phyloP scores from a whole-genome alignment of 352 stramenopile species.

The Globisporangium radiosum region DNA sequence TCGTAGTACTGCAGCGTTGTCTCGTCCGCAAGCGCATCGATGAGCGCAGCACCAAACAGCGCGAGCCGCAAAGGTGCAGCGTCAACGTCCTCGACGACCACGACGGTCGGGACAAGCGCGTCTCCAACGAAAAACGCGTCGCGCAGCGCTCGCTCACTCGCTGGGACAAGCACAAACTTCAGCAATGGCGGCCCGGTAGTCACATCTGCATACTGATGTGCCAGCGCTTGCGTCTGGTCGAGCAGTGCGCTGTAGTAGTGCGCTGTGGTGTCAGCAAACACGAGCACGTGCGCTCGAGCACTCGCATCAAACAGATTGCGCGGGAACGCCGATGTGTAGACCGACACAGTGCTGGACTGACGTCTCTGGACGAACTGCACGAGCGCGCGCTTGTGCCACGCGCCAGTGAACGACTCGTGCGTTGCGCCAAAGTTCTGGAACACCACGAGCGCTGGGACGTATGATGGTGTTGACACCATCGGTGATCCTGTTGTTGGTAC shows the following conservation, averaged over 20 bases:
- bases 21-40: constrained; percentile 6
- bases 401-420: constrained; percentile 11
- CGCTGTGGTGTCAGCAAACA: constrained; percentile 74
- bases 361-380: constrained; percentile 22
- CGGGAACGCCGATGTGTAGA: constrained; percentile 15
- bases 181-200: too few species aligned
- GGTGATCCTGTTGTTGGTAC: too few species aligned
- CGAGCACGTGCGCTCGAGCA: constrained; percentile 58
- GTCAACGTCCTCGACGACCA: constrained; percentile 20
- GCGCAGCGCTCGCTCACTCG: constrained; percentile 16
- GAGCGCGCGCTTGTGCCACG: constrained; percentile 23
- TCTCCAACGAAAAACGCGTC: constrained; percentile 23
- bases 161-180: constrained; percentile 26
- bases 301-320: constrained; percentile 24
- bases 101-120: constrained; percentile 17
- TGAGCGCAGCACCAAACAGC: constrained; percentile 8
- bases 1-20: constrained; percentile 3
- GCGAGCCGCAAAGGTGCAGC: constrained; percentile 11
- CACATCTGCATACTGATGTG: constrained; percentile 81
- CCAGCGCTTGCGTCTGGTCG: constrained; percentile 85
- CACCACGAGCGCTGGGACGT: constrained; percentile 21
- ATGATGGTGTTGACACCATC: too few species aligned
- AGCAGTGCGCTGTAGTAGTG: constrained; percentile 59
- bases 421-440: constrained; percentile 25
- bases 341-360: constrained; percentile 27